Base-by-base conservation (phyloP, 1,139 yeast genomes). In the Blastobotrys proliferans region DNA sequence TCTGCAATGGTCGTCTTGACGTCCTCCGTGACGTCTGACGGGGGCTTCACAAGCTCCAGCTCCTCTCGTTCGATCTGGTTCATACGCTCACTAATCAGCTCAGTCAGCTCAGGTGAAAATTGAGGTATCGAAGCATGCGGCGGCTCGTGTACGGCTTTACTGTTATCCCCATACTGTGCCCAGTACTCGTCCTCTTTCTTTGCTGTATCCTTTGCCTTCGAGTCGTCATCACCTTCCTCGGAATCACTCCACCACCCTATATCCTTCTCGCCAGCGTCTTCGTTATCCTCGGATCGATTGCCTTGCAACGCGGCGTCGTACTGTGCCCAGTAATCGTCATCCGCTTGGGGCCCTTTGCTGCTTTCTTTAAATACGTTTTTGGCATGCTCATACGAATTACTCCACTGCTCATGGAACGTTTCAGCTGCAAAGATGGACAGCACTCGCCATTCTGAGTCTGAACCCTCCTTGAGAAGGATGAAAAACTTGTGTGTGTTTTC, bases 301-400 rank as follows among this genome's bases (percentile, higher is more conserved):
- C n/a, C n/a, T n/a, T n/a, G n/a, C n/a, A n/a, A n/a, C n/a, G n/a
- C n/a, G n/a, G n/a, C n/a, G 24, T 35, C 44, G 35, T 45, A 41
- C 20, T 20, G 34, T 3, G 24, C 38, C 48, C 48, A 45, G 17
- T 45, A 45, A 25, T 35, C 48, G 17, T 45, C 48, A 13, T 24
- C 35, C 2, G 20, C 35, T 13, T 20, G 5, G 36, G 10, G 18
- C 2, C n/a, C 22, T 35, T 26, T 17, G 6, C 4, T 10, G 4
- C 16, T n/a, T 13, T 11, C 17, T 20, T 21, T 5, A 4, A 5
- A 8, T 11, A 16, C n/a, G 6, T n/a, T 4, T 13, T 30, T 20
- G 8, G 19, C 16, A 30, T 30, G 16, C 11, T 30, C 34, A 5
- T 13, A 9, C 17, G 16, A n/a, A 8, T 4, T 17, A 6, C 31